Evolutionary conservation across 805 yeast genomes (phyloP).

Genomic region (Candida xiaguanensis): DNA sequence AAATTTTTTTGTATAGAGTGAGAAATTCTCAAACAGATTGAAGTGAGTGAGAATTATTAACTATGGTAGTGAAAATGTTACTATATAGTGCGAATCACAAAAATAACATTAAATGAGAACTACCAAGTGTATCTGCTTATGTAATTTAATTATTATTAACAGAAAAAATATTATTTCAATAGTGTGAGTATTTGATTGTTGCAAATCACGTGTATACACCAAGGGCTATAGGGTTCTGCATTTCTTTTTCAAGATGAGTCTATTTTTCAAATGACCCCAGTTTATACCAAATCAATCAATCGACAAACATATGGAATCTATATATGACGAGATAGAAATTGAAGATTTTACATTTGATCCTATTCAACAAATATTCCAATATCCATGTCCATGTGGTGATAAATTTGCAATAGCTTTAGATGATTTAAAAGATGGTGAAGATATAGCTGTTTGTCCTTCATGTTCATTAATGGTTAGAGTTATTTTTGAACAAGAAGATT

Average conservation of each 20-base stretch:
- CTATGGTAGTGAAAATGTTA: too few species aligned
- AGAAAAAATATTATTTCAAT: too few species aligned
- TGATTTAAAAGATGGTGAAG: conserved; percentile 87
- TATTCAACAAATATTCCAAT: conserved; percentile 74
- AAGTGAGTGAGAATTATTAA: too few species aligned
- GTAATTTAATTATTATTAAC: too few species aligned
- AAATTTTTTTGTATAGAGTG: conserved; percentile 9
- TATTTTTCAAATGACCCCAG: not conserved
- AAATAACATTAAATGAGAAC: not conserved
- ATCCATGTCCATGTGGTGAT: conserved; percentile 99
- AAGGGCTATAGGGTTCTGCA: too few species aligned
- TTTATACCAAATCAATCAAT: too few species aligned
- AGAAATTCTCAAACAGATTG: too few species aligned
- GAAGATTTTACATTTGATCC: conserved; percentile 95
- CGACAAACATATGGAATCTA: conserved; percentile 45
- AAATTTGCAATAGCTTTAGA: conserved; percentile 80
- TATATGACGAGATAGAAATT: conserved; percentile 93
- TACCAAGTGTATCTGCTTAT: conserved; percentile 1
- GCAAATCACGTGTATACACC: too few species aligned
- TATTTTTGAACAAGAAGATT: conserved; percentile 69
- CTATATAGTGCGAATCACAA: too few species aligned
- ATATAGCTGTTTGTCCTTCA: conserved; percentile 93
- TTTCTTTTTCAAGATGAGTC: too few species aligned
- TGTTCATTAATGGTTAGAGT: conserved; percentile 93
- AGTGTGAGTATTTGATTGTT: too few species aligned